Base-by-base conservation (phyloP, 192 early-diverging fungal genomes). In the Gryganskiella cystojenkinii region DNA sequence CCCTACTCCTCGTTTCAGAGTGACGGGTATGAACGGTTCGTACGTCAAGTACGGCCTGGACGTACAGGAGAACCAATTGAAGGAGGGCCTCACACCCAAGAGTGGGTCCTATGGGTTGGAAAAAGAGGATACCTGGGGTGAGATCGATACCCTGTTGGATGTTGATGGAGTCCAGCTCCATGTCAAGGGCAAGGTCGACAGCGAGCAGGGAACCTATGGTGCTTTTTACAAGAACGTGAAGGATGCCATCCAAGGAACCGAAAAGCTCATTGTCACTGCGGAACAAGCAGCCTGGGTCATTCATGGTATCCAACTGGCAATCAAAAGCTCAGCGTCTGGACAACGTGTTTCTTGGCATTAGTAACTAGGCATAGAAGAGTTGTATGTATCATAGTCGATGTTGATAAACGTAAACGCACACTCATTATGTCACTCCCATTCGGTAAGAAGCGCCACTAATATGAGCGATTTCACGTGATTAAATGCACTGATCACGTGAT, bases 11-110 rank as follows among this genome's bases (percentile, higher is more conserved):
- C 85, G 92, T 28, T 94, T 86, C 75, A 79, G 84, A 20, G 68
- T 94, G 37, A 86, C 87, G 25, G 93, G 93, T 44, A 88, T 89
- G 70, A 79, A 86, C 14, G 93, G 92, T 17, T 79, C 87, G 11
- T 94, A 84, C 70, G 67, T 86, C 44, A 93, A 91, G 64, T 76
- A 87, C 56, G 85, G 88, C 34, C 55, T 92, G 31, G 93, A 94
- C 70, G 85, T 88, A 3, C 93, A 94, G 64, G 93, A 94, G 54
- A 84, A 84, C 42, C 92, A 92, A 57, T 84, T 92, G 53, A 90
- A 91, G 71, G 69, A 79, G 6, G 91, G 90, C n/a, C 30, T 89
- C 9, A 80, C 85, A 9, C 89, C 90, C 3, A 64, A 50, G 0
- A 60, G 81, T 44, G 31, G 80, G 8, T 81, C 43, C 3, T 94